These are phyloP conservation scores for Umbelopsis vinacea DNA, from an alignment of 192 early-diverging fungal genomes.

Conservation along the genomic window DNA sequence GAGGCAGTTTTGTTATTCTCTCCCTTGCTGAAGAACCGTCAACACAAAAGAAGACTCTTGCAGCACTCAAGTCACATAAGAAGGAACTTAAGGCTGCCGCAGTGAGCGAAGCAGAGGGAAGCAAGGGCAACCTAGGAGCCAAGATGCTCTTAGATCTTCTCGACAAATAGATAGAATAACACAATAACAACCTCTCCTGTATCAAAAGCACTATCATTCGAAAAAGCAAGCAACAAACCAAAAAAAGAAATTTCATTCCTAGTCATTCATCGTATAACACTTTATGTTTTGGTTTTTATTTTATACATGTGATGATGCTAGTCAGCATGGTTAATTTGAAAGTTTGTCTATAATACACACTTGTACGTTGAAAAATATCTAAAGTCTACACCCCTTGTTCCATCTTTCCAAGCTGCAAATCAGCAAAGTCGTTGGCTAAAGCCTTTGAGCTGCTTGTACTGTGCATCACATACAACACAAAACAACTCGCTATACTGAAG, in stretches of 20 bases:
- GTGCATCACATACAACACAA: constrained; percentile 74
- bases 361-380: not conserved
- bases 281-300: constrained; percentile 18
- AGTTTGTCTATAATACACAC: not conserved
- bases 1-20: constrained; percentile 45
- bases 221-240: not conserved
- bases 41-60: constrained; percentile 31
- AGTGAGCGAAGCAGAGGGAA: not conserved
- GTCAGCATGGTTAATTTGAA: not conserved
- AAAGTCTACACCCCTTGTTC: constrained; percentile 15
- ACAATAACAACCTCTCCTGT: not conserved
- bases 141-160: constrained; percentile 26
- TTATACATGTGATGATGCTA: not conserved
- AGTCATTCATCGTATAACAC: constrained; percentile 12
- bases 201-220: not conserved
- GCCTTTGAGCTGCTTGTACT: constrained; percentile 50
- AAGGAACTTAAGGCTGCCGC: constrained; percentile 51
- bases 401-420: constrained; percentile 23
- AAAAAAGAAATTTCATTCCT: not conserved
- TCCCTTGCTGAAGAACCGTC: constrained; percentile 42
- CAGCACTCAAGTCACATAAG: constrained; percentile 61
- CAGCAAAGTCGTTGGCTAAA: constrained; percentile 35
- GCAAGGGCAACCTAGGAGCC: constrained; percentile 22
- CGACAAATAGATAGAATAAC: constrained; percentile 12
- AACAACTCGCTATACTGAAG: constrained; percentile 71